These are phyloP conservation scores for Alternaria triticina DNA, from an alignment of 2,329 filamentous ascomycete genomes.

Conservation along the genomic window DNA sequence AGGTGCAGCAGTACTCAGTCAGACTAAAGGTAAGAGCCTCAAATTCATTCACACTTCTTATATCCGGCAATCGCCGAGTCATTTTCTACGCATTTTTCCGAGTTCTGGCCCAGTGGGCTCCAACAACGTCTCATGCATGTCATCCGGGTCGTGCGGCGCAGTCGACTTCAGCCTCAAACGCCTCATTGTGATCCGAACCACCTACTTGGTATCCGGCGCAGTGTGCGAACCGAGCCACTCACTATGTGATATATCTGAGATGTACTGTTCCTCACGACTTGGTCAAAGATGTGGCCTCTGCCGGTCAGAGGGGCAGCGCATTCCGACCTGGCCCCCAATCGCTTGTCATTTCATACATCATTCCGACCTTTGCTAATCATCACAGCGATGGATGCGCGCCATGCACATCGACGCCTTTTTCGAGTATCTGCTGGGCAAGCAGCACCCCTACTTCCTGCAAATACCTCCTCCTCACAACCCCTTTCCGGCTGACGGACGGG, in stretches of 20 bases:
- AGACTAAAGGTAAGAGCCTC: conserved; percentile 73
- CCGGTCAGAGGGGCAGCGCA: neutral
- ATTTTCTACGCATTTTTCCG: neutral
- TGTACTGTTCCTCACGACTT: neutral
- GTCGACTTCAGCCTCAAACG: conserved; percentile 7
- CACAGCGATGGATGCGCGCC: conserved; percentile 90
- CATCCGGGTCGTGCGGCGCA: conserved; percentile 9
- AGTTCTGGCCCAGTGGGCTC: neutral
- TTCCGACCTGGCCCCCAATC: neutral
- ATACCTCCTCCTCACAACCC: conserved; percentile 71
- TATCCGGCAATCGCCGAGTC: neutral
- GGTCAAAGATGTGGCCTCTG: neutral
- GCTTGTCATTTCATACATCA: neutral
- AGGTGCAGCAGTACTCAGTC: conserved; percentile 93
- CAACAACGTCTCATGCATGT: conserved; percentile 13
- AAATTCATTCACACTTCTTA: neutral
- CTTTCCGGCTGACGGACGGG: conserved; percentile 69
- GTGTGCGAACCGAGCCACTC: conserved; percentile 5
- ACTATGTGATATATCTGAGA: neutral
- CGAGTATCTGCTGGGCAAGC: conserved; percentile 80
- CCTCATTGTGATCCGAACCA: conserved; percentile 6
- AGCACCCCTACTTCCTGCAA: conserved; percentile 79
- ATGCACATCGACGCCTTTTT: conserved; percentile 97
- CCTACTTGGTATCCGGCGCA: conserved; percentile 4
- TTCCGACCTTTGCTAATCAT: conserved; percentile 10